These are phyloP conservation scores for Plasmodium falciparum DNA, from an alignment of 169 alveolate genomes.

Conservation along the genomic window DNA sequence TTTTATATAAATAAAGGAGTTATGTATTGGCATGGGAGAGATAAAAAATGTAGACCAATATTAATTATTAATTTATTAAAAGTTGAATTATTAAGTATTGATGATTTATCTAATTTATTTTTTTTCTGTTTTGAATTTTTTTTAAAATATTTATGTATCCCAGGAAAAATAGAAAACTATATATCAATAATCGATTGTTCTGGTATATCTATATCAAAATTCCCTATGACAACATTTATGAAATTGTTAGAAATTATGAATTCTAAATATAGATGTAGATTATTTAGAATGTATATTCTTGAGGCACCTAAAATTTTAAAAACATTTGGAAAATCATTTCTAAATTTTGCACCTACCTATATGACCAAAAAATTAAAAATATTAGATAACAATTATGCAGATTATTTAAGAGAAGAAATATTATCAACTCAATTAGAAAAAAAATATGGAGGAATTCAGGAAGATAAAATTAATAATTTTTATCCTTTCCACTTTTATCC, in stretches of 20 bases:
- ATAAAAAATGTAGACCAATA: slow-evolving; percentile 80
- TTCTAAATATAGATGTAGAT: slow-evolving; percentile 82
- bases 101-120: slow-evolving; percentile 60
- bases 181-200: slow-evolving; percentile 79
- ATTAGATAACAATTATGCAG: slow-evolving; percentile 59
- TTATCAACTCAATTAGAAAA: slow-evolving; percentile 77
- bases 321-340: slow-evolving; percentile 76
- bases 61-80: slow-evolving; percentile 78
- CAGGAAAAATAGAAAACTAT: slow-evolving; percentile 80
- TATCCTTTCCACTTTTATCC: slow-evolving; percentile 81
- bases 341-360: slow-evolving; percentile 76
- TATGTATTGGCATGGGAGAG: slow-evolving; percentile 84
- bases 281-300: slow-evolving; percentile 77
- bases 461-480: slow-evolving; percentile 46
- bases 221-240: slow-evolving; percentile 79
- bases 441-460: slow-evolving; percentile 79
- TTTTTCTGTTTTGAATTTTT: slow-evolving; percentile 77
- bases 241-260: slow-evolving; percentile 77
- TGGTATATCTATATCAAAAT: slow-evolving; percentile 76
- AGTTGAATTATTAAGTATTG: slow-evolving; percentile 40
- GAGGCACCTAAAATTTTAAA: slow-evolving; percentile 79
- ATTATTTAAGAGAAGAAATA: slow-evolving; percentile 62
- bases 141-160: slow-evolving; percentile 80
- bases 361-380: slow-evolving; percentile 77
- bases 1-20: slow-evolving; percentile 76